Evolutionary conservation across 78 protist genomes (phyloP), one percentile per base, ranked within the genome.

Genomic region (Dictyostelium citrinum): DNA sequence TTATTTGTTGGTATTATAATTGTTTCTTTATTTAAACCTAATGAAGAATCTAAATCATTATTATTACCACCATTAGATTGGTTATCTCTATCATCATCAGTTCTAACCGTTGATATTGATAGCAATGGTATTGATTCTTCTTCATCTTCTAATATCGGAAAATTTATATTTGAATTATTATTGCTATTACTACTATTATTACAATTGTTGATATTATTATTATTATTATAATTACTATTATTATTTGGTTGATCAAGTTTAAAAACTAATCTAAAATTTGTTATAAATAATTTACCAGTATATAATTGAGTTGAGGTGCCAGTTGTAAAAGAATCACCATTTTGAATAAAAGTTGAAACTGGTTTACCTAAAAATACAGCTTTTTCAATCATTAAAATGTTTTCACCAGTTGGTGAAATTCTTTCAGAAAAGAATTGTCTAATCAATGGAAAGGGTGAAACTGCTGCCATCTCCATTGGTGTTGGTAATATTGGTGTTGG

Each of bases 231-330:
- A 20, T 10, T 9, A 17, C 3, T 6, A 17, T 0, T 3, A 46
- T 22, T 39, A 35, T 22, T 20, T 49, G 4, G 24, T 14, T 20
- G 14, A 80, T 86, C 92, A 2, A 46, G 2, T 64, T 80, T 51
- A 61, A 86, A 86, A 8, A 86, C 92, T 22, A 86, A 70, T 24
- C 92, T 39, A 64, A 58, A 86, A 35, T 86, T 86, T 39, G 92
- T 86, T 11, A 86, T 86, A 45, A 24, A 70, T 22, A 86, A 12
- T 33, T 24, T 43, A 61, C 92, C 92, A 31, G 74, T 16, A 24
- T 49, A 16, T 6, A 86, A 45, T 43, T 75, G 84, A 37, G 33
- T 39, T 31, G 61, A 16, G 9, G 43, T 14, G 11, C 27, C 46
- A 17, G 45, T 29, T 3, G 31, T 17, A 43, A 76, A 76, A 24